Evolutionary conservation across 2,329 filamentous ascomycete genomes (phyloP).

Genomic region (Aspergillus novofumigatus): DNA sequence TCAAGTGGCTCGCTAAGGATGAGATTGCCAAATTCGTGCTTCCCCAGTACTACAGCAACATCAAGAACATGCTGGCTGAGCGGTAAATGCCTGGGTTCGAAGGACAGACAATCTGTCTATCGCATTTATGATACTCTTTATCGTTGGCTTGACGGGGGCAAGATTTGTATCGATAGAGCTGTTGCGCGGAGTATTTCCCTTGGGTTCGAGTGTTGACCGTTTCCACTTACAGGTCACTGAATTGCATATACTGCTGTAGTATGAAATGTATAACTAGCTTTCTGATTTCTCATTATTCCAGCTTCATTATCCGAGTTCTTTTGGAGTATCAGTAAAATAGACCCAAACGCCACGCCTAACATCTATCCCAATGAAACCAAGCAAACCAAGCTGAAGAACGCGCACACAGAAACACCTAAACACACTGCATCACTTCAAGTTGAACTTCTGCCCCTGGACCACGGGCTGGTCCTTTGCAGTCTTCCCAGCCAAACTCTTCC

Average conservation of each 20-base stretch:
- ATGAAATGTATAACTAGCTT: conserved; percentile 39
- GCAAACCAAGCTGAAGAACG: not conserved
- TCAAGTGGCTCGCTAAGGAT: conserved; percentile 87
- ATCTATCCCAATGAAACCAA: not conserved
- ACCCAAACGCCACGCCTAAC: conserved; percentile 12
- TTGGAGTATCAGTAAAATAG: not conserved
- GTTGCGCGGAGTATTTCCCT: conserved; percentile 1
- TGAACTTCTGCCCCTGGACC: conserved; percentile 60
- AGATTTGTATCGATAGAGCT: conserved; percentile 13
- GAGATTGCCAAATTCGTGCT: conserved; percentile 70
- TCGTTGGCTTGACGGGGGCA: not conserved
- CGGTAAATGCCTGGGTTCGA: conserved; percentile 48
- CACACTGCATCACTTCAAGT: conserved; percentile 49
- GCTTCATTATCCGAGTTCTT: not conserved
- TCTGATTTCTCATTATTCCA: conserved; percentile 13
- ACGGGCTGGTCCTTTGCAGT: conserved; percentile 47
- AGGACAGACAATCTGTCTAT: not conserved
- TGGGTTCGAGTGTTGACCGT: not conserved
- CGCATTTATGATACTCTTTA: not conserved
- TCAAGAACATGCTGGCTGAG: conserved; percentile 80
- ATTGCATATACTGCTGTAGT: conserved; percentile 35
- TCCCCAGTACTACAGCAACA: conserved; percentile 65
- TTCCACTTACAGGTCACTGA: conserved; percentile 17
- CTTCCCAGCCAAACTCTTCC: conserved; percentile 51
- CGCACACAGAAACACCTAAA: conserved; percentile 1